A percentile compares a stretch with the other conserved stretches of the same genome.
Evolutionary conservation across 148 eudicot species (phyloP).

Genomic region (Gaultheria prostrata): DNA sequence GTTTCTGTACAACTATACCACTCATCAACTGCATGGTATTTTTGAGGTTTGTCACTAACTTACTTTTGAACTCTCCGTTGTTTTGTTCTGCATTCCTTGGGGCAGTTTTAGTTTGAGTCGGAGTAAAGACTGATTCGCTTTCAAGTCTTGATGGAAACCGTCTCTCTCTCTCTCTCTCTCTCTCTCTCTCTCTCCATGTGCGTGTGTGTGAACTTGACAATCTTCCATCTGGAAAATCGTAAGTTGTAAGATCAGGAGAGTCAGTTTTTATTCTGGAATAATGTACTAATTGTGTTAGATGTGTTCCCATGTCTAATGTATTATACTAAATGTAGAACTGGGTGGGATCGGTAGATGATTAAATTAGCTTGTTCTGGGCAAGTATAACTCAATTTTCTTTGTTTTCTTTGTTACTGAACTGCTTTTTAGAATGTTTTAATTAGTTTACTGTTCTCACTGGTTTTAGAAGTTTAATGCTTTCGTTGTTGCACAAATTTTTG

Average conservation of each 20-base stretch:
- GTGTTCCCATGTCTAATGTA: neutral
- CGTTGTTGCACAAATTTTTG: neutral
- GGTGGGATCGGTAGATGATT: neutral
- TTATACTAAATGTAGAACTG: no score
- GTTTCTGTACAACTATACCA: conserved; percentile 96
- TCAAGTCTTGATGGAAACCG: neutral
- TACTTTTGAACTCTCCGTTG: neutral
- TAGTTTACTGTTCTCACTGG: neutral
- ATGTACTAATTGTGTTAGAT: neutral
- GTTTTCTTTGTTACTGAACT: neutral
- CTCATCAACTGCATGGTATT: conserved; percentile 97
- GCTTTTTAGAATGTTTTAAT: neutral
- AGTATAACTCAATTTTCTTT: neutral
- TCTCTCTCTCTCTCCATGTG: neutral
- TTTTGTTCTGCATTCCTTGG: neutral
- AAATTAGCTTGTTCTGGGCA: neutral
- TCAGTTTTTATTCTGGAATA: neutral
- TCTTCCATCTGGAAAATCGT: neutral
- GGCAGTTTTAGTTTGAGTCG: neutral
- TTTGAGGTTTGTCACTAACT: conserved; percentile 65
- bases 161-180: no score
- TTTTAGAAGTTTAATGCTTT: neutral
- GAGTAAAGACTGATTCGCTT: neutral
- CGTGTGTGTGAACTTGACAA: neutral
- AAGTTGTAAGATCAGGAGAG: neutral